phyloP scores from a whole-genome alignment of 768 basidiomycete genomes.

The Suillus americanus region DNA sequence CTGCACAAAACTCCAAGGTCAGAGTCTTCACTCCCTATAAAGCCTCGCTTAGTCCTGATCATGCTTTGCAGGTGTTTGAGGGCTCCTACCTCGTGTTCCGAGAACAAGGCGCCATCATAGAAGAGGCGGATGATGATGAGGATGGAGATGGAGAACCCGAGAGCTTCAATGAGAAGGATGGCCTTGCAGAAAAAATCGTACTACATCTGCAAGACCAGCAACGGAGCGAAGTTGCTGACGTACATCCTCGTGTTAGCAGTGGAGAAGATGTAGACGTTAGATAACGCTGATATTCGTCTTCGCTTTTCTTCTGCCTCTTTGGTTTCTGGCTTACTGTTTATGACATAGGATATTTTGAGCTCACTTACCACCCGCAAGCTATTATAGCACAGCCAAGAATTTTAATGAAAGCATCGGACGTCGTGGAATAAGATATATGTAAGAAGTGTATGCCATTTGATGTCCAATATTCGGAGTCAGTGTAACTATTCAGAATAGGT shows the following conservation, averaged over 20 bases:
- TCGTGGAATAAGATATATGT: not conserved
- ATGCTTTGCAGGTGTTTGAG: conserved; percentile 50
- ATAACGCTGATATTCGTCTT: not conserved
- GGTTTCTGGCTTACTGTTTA: not conserved
- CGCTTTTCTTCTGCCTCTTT: not conserved
- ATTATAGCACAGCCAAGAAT: not conserved
- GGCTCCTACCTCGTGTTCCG: conserved; percentile 54
- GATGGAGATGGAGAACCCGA: conserved; percentile 19
- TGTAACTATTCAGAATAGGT: not conserved
- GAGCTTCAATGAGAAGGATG: conserved; percentile 47
- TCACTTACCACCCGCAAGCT: not conserved
- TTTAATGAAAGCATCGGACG: not conserved
- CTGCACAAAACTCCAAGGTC: conserved; percentile 78
- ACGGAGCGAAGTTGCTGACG: not conserved
- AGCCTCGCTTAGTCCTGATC: not conserved
- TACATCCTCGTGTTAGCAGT: not conserved
- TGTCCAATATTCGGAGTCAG: not conserved
- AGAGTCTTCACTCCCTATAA: conserved; percentile 9
- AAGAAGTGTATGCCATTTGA: not conserved
- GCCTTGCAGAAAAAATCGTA: conserved; percentile 39
- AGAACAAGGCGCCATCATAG: conserved; percentile 66
- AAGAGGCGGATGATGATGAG: conserved; percentile 55
- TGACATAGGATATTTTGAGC: not conserved
- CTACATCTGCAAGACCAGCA: conserved; percentile 17
- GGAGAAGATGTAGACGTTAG: not conserved